Base-by-base conservation (phyloP, 495 filamentous ascomycete genomes). In the Daldinia vernicosa region DNA sequence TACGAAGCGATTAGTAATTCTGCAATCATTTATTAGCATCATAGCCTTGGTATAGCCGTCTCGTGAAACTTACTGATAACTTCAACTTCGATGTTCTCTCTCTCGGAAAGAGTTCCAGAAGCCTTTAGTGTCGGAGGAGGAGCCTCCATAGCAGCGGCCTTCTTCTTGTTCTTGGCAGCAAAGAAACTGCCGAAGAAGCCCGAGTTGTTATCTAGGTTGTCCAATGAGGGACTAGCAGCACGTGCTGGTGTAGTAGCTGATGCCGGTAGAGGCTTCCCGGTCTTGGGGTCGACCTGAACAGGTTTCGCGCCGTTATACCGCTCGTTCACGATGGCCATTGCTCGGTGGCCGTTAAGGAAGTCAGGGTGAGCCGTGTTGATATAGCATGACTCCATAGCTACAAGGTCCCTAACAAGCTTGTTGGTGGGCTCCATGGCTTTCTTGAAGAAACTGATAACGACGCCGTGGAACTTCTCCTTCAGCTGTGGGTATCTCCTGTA, bases 311-410 rank as follows among this genome's bases (percentile, higher is more conserved):
- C 85, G 70, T 83, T 89, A 79, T 96, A 90, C 58, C 90, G 89
- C 74, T 99, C 96, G 77, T 98, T 93, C 65, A 99, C 93, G 53
- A 98, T 93, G 32, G 95, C 91, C 96, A 99, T 99, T 19, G 95
- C 95, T 88, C 92, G 88, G 79, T 97, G 93, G 37, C 96, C 96
- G 75, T 97, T 98, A 47, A 99, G 84, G 81, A 99, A 99, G 78
- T 99, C 96, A 19, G 96, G 96, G 77, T 99, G 96, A 6, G 93
- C 96, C 40, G 96, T 99, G 83, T 99, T 99, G 84, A 99, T 91
- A 76, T 99, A 99, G 81, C 92, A 95, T 14, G 95, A 76, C 79
- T 99, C 96, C 96, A 98, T 98, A 9, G 89, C 79, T 33, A 99
- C 95, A 60, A 99, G 82, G 79, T 99, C 96, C 74, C 81, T 88